Percentiles rank a stretch among this genome's conserved stretches.
phyloP scores from a whole-genome alignment of 768 basidiomycete species.

The Russula dissimulans region DNA sequence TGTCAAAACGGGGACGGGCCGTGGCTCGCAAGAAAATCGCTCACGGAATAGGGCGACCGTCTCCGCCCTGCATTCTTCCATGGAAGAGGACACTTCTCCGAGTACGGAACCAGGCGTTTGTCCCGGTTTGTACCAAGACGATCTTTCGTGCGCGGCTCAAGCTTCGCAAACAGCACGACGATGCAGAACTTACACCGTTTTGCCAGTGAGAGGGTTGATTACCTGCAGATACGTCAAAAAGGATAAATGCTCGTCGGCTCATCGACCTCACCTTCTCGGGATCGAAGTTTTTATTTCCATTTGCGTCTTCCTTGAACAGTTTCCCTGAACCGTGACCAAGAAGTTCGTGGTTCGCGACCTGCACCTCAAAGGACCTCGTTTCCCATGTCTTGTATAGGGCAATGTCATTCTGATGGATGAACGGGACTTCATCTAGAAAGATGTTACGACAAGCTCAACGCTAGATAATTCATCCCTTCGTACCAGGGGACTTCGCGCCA shows the following conservation, averaged over 20 bases:
- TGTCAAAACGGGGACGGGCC: neutral
- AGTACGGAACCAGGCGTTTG: constrained; percentile 77
- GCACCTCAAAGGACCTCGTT: constrained; percentile 69
- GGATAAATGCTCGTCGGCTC: neutral
- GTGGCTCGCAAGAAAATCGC: constrained; percentile 20
- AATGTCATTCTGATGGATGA: constrained; percentile 72
- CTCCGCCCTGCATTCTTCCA: constrained; percentile 93
- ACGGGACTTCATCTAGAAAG: constrained; percentile 51
- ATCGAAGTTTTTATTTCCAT: constrained; percentile 80
- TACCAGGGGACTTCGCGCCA: constrained; percentile 79
- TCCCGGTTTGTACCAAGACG: constrained; percentile 83
- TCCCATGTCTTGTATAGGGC: constrained; percentile 73
- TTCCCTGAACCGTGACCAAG: constrained; percentile 84
- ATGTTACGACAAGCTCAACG: neutral
- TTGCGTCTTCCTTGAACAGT: constrained; percentile 63
- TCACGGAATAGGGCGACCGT: constrained; percentile 73
- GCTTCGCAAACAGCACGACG: neutral
- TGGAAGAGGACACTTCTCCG: constrained; percentile 80
- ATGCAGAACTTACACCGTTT: constrained; percentile 46
- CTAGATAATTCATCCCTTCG: constrained; percentile 13
- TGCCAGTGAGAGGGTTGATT: constrained; percentile 72
- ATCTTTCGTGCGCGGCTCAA: constrained; percentile 30
- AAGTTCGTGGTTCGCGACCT: constrained; percentile 86
- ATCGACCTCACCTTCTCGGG: constrained; percentile 39
- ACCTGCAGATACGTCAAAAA: constrained; percentile 35